Percentiles rank a stretch among this genome's conserved stretches.
phyloP scores from a whole-genome alignment of 495 filamentous ascomycete genomes.

The Hypomontagnella monticulosa region DNA sequence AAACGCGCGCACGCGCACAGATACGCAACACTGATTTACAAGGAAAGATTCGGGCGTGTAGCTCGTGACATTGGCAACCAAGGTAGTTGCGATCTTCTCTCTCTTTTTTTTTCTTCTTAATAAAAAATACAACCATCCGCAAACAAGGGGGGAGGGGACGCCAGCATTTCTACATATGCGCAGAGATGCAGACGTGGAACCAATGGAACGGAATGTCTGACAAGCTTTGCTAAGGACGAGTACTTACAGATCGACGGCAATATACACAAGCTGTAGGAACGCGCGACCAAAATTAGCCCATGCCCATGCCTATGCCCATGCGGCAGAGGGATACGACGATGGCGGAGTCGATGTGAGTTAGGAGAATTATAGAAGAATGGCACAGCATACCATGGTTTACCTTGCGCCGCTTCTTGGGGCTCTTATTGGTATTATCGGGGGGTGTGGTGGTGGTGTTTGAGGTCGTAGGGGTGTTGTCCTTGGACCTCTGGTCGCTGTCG shows the following conservation, averaged over 20 bases:
- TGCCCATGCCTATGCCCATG: no score
- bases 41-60: slow-evolving; percentile 31
- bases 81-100: slow-evolving; percentile 1
- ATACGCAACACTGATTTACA: slow-evolving; percentile 21
- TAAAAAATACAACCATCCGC: slow-evolving; percentile 14
- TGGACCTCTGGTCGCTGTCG: slow-evolving; percentile 56
- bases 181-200: slow-evolving; percentile 46
- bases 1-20: slow-evolving; percentile 32
- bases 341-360: slow-evolving; percentile 42
- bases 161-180: slow-evolving; percentile 39
- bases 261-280: slow-evolving; percentile 90
- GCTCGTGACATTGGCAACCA: slow-evolving; percentile 37
- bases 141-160: slow-evolving; percentile 32
- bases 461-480: slow-evolving; percentile 53
- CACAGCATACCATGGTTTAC: slow-evolving; percentile 92
- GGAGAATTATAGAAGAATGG: slow-evolving; percentile 46
- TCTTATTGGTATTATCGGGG: slow-evolving; percentile 61
- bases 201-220: slow-evolving; percentile 45
- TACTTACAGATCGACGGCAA: slow-evolving; percentile 97
- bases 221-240: slow-evolving; percentile 46
- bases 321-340: slow-evolving; percentile 37
- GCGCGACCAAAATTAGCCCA: slow-evolving; percentile 59
- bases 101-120: neutral
- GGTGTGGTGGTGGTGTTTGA: slow-evolving; percentile 50
- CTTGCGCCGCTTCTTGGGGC: slow-evolving; percentile 96